phyloP scores from a whole-genome alignment of 2,329 filamentous ascomycete genomes.

The Xylariaceae sp. region DNA sequence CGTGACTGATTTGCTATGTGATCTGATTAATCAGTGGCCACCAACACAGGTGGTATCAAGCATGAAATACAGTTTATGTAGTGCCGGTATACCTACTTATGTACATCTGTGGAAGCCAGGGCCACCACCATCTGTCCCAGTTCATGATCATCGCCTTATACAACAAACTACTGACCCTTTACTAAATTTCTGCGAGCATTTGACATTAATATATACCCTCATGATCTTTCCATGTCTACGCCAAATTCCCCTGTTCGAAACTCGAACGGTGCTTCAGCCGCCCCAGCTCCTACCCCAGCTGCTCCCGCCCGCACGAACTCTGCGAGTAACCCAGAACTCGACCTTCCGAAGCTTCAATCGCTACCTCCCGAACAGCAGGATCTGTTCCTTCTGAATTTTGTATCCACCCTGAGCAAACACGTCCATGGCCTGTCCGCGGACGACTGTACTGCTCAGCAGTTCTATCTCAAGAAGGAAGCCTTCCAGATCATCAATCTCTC shows the following conservation, averaged over 20 bases:
- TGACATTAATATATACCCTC: constrained; percentile 1
- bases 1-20: no score
- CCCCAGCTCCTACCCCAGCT: no score
- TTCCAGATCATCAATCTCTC: constrained; percentile 87
- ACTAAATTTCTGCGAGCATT: not conserved
- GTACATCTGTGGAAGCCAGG: not conserved
- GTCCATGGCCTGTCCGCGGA: constrained; percentile 74
- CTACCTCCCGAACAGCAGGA: constrained; percentile 95
- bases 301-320: constrained; percentile 31
- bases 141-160: not conserved
- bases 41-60: no score
- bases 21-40: no score
- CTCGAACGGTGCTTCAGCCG: constrained; percentile 38
- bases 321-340: constrained; percentile 73
- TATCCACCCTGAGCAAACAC: constrained; percentile 80
- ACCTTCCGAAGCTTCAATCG: constrained; percentile 84
- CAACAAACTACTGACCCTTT: not conserved
- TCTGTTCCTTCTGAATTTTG: constrained; percentile 87
- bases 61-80: no score
- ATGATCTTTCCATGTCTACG: constrained; percentile 35
- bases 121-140: not conserved
- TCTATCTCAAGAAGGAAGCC: constrained; percentile 90
- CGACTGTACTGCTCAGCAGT: constrained; percentile 84
- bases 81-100: not conserved
- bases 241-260: constrained; percentile 37